Evolutionary conservation across 2,329 filamentous ascomycete species (phyloP), one percentile per base, ranked within the genome.

Genomic region (Gaeumannomyces sp.): DNA sequence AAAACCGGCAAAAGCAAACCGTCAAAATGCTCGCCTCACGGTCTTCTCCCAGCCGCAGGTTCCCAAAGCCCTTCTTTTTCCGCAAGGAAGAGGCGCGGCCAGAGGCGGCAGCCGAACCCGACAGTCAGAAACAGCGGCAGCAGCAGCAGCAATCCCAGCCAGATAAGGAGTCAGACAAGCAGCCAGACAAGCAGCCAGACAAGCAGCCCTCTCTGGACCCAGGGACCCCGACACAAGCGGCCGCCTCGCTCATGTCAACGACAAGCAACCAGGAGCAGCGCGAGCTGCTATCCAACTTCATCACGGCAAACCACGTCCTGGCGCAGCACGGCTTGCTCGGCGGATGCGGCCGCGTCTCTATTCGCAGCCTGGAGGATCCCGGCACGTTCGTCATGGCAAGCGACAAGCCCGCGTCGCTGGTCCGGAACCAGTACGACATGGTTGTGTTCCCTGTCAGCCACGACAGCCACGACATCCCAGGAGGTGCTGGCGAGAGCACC

Each of bases 291-390:
- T 60, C 67, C 13, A 70, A 68, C 29, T 67, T 82, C 31, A 78
- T 83, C 27, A 76, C 74, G 7, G 80, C 79, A 29, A 78, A 76
- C 66, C 81, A 83, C 69, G 83, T 85, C 64, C 77, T 85, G 3
- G 80, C 84, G 70, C 71, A 80, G 63, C 74, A 83, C 61, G 74
- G 74, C 60, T 76, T 85, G 10, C 70, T 86, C 50, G 83, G 85
- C 65, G 82, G 80, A 0, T 85, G 81, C 68, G 82, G 83, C 25
- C 83, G 86, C 67, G 74, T 86, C 16, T 84, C 82, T 2, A 75
- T 83, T 27, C 77, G 83, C 7, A 78, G 83, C 65, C 82, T 83
- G 0, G 64, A 71, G 50, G 71, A 76, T 3, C 73, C 75, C 60
- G 45, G n/a, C 45, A 53, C 45, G 8, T 84, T 83, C 71, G 75